Conservation (phyloP, 345 rosid species). For the Camelina neglecta region DNA sequence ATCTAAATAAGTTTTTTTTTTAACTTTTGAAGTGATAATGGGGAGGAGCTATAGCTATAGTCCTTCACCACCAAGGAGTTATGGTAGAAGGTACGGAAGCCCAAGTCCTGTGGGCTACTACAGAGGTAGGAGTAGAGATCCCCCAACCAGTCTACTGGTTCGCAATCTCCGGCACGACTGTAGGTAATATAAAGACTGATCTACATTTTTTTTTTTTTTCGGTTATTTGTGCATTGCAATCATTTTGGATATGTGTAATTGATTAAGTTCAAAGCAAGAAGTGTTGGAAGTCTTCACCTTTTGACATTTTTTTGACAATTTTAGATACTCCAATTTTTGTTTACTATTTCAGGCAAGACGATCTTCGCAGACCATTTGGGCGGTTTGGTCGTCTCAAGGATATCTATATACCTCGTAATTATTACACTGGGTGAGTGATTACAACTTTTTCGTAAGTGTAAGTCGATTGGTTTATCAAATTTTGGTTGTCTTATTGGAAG, state of each 20-base stretch:
- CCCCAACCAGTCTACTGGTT: constrained; percentile 86
- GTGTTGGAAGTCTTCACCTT: constrained; percentile 9
- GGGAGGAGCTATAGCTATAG: constrained; percentile 85
- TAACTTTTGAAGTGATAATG: constrained; percentile 31
- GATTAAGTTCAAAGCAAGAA: background rate
- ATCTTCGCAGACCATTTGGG: constrained; percentile 77
- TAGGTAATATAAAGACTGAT: constrained; percentile 52
- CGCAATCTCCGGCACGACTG: constrained; percentile 83
- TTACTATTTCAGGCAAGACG: constrained; percentile 69
- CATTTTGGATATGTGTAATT: constrained; percentile 1
- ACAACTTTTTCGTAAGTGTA: constrained; percentile 14
- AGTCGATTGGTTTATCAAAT: constrained; percentile 53
- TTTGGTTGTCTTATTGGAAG: constrained; percentile 80
- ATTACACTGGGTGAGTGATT: constrained; percentile 74
- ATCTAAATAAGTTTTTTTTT: background rate
- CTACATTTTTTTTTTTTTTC: background rate
- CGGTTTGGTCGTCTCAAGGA: constrained; percentile 87
- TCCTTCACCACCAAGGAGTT: constrained; percentile 80
- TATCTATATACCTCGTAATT: constrained; percentile 87
- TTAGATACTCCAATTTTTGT: background rate
- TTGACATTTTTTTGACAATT: too few species aligned
- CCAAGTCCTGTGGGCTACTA: constrained; percentile 70
- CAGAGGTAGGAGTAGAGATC: constrained; percentile 63
- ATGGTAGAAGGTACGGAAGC: constrained; percentile 64
- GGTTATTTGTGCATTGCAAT: background rate